Base-by-base conservation (phyloP, 2,329 filamentous ascomycete genomes). In the Decorospora gaudefroyi region DNA sequence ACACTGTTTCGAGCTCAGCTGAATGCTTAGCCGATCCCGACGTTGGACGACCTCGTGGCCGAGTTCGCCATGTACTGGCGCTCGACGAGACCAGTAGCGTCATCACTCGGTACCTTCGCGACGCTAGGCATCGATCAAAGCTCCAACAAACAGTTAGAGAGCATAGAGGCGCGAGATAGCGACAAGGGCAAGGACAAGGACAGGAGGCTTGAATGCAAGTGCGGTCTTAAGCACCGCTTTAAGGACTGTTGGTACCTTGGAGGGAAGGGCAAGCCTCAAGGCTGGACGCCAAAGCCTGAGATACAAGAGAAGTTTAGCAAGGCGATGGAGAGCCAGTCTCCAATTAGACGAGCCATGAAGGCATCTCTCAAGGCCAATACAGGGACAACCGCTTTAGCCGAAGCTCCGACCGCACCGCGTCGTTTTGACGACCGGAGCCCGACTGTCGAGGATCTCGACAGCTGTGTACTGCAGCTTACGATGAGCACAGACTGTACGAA, bases 1-100 rank as follows among this genome's bases (percentile, higher is more conserved):
- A 22, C 29, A 10, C 18, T 31, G 16, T 17, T 27, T 13, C 19
- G 25, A 32, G 19, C 28, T 33, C 28, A 30, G 26, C 28, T 41
- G 2, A 41, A 32, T 23, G 19, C 28, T 33, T 11, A 32, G 18
- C 18, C 9, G 13, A 32, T 41, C 11, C 29, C 28, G 23, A 30
- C 25, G 6, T 32, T 41, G 30, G 37, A 41, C 27, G 22, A 41
- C n/a, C 37, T 41, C 18, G 19, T 41, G 12, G 29, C 28, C 8
- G 28, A 41, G 28, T 41, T 41, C 33, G n/a, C 18, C 12, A 41
- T 33, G 37, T 33, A 41, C 28, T 41, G 19, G 37, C 28, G 28
- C 37, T 41, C 15, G 10, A 41, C 28, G 13, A 32, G 21, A 22
- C 39, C 15, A 42, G 31, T 42, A 13, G 38, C 38, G 17, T 42